Evolutionary conservation across 352 stramenopile genomes (phyloP).

Genomic region (Saprolegnia diclina): DNA sequence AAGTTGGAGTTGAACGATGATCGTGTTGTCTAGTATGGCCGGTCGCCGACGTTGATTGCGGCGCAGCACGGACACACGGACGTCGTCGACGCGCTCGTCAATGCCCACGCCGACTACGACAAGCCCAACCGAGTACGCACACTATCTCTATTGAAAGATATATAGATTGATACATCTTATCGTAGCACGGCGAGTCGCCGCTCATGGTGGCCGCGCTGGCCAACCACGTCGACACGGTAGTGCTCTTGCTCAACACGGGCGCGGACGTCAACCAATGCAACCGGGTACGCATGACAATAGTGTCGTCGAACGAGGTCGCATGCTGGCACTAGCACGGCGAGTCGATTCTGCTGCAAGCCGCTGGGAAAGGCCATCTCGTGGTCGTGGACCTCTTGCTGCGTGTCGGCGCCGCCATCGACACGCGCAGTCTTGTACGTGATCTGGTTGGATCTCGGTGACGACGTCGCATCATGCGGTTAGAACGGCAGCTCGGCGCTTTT

Average conservation of each 20-base stretch:
- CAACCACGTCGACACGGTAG: background rate
- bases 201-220: background rate
- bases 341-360: background rate
- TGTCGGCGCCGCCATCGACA: background rate
- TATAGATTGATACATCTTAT: too few species aligned
- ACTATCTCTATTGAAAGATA: too few species aligned
- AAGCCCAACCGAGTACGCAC: background rate
- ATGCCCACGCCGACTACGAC: background rate
- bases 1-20: background rate
- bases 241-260: background rate
- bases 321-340: background rate
- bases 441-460: background rate
- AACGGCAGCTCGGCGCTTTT: background rate
- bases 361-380: background rate
- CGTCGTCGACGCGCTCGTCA: background rate
- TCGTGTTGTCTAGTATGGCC: background rate
- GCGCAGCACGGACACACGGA: background rate
- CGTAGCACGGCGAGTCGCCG: background rate
- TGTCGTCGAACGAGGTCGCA: background rate
- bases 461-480: background rate
- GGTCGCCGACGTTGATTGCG: background rate
- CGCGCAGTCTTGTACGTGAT: background rate
- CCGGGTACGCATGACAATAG: background rate
- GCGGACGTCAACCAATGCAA: constrained; percentile 2
- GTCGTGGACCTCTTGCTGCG: background rate